Conservation (phyloP, 805 yeast genomes). For the Candida corydali region DNA sequence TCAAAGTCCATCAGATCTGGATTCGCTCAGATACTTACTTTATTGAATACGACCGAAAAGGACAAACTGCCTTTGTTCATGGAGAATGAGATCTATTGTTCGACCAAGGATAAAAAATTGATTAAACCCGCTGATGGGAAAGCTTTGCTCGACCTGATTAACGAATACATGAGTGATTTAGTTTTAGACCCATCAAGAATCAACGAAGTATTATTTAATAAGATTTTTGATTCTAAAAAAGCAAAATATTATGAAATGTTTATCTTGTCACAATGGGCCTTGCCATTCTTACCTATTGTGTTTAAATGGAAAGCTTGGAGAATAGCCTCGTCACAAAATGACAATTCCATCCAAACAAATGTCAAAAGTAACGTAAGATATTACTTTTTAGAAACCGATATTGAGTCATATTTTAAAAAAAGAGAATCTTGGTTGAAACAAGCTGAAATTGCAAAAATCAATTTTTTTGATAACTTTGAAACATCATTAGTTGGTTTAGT, state of each 20-base stretch:
- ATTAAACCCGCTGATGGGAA: conserved; percentile 59
- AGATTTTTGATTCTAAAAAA: conserved; percentile 40
- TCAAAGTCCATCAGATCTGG: conserved; percentile 46
- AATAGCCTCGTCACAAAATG: conserved; percentile 20
- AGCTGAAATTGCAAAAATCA: conserved; percentile 47
- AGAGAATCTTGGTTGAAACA: conserved; percentile 41
- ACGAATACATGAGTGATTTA: conserved; percentile 23
- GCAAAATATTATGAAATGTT: conserved; percentile 58
- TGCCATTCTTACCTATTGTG: conserved; percentile 27
- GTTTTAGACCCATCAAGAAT: conserved; percentile 25
- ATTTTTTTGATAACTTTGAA: conserved; percentile 52
- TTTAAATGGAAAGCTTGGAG: conserved; percentile 48
- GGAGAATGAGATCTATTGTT: conserved; percentile 57
- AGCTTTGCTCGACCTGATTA: conserved; percentile 19
- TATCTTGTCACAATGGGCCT: conserved; percentile 63
- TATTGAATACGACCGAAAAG: conserved; percentile 32
- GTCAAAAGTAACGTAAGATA: conserved; percentile 27
- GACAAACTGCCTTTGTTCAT: conserved; percentile 38
- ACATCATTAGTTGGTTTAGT: conserved; percentile 52
- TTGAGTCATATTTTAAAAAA: conserved; percentile 23
- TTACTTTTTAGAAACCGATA: conserved; percentile 28
- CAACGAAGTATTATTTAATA: conserved; percentile 20
- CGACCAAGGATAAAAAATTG: conserved; percentile 42
- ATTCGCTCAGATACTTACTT: conserved; percentile 16
- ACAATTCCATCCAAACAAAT: conserved; percentile 3